Conservation (phyloP, 179 eudicot species). For the Kewa caespitosa region DNA sequence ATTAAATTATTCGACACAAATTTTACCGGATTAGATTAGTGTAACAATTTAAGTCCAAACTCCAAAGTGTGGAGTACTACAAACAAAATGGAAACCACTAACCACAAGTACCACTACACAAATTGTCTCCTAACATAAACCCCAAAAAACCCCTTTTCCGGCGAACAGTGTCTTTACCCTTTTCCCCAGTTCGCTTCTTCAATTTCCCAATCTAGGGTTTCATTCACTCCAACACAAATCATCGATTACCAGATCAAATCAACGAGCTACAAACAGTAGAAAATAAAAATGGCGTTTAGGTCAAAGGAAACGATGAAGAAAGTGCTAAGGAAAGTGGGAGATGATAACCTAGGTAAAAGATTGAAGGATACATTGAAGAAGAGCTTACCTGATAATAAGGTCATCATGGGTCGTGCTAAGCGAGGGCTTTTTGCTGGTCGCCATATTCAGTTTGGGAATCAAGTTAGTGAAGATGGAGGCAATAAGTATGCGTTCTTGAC, state of each 20-base stretch:
- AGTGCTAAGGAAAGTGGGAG: constrained; percentile 74
- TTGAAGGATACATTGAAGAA: constrained; percentile 59
- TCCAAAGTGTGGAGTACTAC: too few relatives aligned
- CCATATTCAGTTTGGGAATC: constrained; percentile 88
- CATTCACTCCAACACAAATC: not conserved
- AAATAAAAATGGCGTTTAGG: constrained; percentile 65
- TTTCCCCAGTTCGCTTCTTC: too few relatives aligned
- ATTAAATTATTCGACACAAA: too few relatives aligned
- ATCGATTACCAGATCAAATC: constrained; percentile 1
- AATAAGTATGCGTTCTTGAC: constrained; percentile 58
- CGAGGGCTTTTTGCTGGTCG: constrained; percentile 92
- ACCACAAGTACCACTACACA: too few relatives aligned
- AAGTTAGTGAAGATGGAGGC: constrained; percentile 88
- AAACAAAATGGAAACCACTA: too few relatives aligned
- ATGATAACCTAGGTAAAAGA: constrained; percentile 62
- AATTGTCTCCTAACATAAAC: too few relatives aligned
- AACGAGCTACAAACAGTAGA: not conserved
- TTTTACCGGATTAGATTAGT: too few relatives aligned
- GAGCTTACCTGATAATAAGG: constrained; percentile 56
- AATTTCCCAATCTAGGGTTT: too few relatives aligned
- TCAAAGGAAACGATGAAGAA: constrained; percentile 80
- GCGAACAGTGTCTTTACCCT: too few relatives aligned
- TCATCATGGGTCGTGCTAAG: constrained; percentile 90
- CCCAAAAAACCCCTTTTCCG: too few relatives aligned
- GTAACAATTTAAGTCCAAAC: too few relatives aligned